These are phyloP conservation scores for Camellia sinensis DNA, from an alignment of 148 eudicot genomes.

Conservation along the genomic window DNA sequence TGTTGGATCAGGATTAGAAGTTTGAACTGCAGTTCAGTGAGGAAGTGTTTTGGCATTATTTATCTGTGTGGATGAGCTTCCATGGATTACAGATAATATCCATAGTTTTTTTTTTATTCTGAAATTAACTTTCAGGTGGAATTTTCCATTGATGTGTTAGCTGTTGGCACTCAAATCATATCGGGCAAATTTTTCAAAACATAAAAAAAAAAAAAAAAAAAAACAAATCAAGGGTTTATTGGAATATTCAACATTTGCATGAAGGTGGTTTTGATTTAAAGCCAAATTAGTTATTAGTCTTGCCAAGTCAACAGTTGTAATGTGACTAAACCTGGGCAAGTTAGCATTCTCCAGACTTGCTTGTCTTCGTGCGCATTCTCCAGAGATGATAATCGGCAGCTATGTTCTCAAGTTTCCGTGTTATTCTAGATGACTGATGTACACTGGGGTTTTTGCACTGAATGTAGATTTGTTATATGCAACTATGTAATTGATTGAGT, in stretches of 20 bases:
- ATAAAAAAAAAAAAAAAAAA: no score
- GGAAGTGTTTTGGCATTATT: neutral
- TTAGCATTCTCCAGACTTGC: neutral
- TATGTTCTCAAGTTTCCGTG: neutral
- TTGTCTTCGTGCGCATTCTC: neutral
- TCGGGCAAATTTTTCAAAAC: no score
- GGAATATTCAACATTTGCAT: neutral
- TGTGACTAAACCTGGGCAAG: neutral
- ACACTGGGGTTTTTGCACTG: neutral
- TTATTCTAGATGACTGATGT: neutral
- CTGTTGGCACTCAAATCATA: neutral
- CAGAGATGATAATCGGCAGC: neutral
- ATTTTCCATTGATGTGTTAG: neutral
- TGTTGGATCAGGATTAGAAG: constrained; percentile 12
- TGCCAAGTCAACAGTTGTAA: neutral
- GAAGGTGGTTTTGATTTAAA: neutral
- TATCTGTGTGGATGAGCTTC: neutral
- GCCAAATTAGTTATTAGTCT: neutral
- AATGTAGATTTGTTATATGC: neutral
- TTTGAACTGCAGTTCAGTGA: constrained; percentile 8
- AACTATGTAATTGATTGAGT: constrained; percentile 5
- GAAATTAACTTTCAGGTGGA: neutral
- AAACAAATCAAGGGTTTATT: neutral
- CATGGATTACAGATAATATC: neutral
- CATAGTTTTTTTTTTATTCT: neutral